A percentile compares a stretch with the other conserved stretches of the same genome.
Conservation (phyloP, 1,139 yeast species). For the Yamadazyma mexicana region DNA sequence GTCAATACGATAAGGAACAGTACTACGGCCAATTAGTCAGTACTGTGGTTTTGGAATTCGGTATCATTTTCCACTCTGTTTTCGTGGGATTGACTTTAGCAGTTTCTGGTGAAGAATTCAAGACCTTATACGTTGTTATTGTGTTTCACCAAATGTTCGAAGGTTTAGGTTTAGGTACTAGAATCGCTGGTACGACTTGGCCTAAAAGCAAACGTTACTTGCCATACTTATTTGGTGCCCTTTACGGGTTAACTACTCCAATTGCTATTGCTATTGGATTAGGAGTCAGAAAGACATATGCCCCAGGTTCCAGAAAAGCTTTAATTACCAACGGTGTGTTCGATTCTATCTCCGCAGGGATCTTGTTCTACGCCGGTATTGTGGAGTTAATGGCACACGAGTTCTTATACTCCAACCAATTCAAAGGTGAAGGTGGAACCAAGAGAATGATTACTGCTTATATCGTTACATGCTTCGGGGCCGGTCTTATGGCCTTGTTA, state of each 20-base stretch:
- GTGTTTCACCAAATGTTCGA: constrained; percentile 92
- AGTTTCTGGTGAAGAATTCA: constrained; percentile 70
- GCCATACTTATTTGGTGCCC: constrained; percentile 61
- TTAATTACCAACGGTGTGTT: constrained; percentile 75
- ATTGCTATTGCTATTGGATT: constrained; percentile 83
- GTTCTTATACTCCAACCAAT: constrained; percentile 68
- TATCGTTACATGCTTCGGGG: constrained; percentile 59
- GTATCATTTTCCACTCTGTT: constrained; percentile 79
- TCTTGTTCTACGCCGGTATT: constrained; percentile 79
- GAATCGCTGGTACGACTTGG: constrained; percentile 77
- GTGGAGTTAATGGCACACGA: constrained; percentile 90
- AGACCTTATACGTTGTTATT: constrained; percentile 72
- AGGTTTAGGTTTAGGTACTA: constrained; percentile 88
- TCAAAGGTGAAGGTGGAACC: constrained; percentile 50
- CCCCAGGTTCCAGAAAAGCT: constrained; percentile 60
- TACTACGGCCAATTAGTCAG: constrained; percentile 45
- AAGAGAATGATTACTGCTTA: constrained; percentile 40
- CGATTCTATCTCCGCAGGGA: constrained; percentile 84
- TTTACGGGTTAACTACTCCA: constrained; percentile 77
- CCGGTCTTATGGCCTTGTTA: constrained; percentile 80
- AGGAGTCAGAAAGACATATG: constrained; percentile 71
- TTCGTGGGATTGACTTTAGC: constrained; percentile 77
- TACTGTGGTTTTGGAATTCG: constrained; percentile 72
- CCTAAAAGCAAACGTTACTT: constrained; percentile 45
- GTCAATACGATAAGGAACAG: constrained; percentile 33